Evolutionary conservation across 495 filamentous ascomycete species (phyloP).

Genomic region (Annulohypoxylon stygium): DNA sequence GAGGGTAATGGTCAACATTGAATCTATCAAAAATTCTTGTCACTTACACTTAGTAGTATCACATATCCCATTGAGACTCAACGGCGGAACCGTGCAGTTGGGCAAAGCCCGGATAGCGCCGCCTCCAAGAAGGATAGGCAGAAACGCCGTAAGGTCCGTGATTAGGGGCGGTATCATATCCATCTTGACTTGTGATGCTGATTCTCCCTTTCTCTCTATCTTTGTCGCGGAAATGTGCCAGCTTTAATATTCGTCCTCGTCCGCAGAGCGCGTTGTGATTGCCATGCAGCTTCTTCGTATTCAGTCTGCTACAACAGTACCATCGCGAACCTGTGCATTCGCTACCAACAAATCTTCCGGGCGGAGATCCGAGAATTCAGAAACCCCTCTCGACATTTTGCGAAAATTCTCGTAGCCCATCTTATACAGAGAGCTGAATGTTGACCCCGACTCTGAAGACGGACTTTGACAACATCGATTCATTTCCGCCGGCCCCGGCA

Average conservation of each 20-base stretch:
- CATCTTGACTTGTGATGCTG: not conserved
- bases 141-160: not conserved
- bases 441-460: not conserved
- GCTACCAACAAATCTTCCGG: not conserved
- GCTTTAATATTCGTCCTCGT: not conserved
- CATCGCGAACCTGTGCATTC: not conserved
- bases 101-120: not conserved
- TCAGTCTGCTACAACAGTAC: not conserved
- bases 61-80: conserved; percentile 16
- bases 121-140: not conserved
- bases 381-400: not conserved
- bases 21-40: not conserved
- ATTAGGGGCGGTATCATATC: conserved; percentile 11
- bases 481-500: not conserved
- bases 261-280: not conserved
- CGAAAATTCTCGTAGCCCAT: not conserved
- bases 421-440: not conserved
- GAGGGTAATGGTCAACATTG: not conserved
- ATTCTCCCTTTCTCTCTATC: not conserved
- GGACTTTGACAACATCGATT: not conserved
- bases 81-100: conserved; percentile 1
- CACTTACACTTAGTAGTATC: not conserved
- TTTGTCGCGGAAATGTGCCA: not conserved
- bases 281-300: not conserved
- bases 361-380: not conserved